Conservation (phyloP, 1,284 basidiomycete genomes). For the Puccinia horiana region DNA sequence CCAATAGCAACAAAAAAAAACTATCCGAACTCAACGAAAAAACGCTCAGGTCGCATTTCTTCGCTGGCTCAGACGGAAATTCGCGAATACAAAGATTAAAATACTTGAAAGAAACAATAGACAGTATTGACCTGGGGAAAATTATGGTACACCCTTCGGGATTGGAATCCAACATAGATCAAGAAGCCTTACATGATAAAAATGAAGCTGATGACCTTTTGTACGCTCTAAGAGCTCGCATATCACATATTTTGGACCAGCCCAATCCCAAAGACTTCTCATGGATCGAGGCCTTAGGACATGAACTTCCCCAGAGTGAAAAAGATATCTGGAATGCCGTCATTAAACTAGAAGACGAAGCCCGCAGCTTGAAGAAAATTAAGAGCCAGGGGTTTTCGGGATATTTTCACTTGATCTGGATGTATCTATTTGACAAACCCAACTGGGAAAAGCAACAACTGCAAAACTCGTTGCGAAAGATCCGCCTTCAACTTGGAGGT, state of each 20-base stretch:
- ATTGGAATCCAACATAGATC: not conserved
- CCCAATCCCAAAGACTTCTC: not conserved
- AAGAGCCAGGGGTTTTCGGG: conserved; percentile 1
- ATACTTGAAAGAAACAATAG: not conserved
- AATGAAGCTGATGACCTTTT: not conserved
- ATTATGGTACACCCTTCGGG: not conserved
- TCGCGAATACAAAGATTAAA: not conserved
- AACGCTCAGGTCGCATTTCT: not conserved
- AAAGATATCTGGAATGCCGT: not conserved
- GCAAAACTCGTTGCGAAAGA: not conserved
- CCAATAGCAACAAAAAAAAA: not conserved
- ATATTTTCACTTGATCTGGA: conserved; percentile 1
- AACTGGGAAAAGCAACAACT: not conserved
- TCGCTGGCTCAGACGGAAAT: not conserved
- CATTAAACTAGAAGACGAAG: not conserved
- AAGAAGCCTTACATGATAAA: not conserved
- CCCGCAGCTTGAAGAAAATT: not conserved
- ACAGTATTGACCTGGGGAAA: not conserved
- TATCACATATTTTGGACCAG: not conserved
- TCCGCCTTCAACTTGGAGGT: not conserved
- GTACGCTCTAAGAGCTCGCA: not conserved
- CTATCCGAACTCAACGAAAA: not conserved
- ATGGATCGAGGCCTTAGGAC: not conserved
- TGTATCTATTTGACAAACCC: not conserved
- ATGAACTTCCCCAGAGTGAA: not conserved